Percentiles rank a stretch among this genome's conserved stretches.
These are phyloP conservation scores for Entomophthora muscae DNA, from an alignment of 371 early-diverging fungal genomes.

Conservation along the genomic window DNA sequence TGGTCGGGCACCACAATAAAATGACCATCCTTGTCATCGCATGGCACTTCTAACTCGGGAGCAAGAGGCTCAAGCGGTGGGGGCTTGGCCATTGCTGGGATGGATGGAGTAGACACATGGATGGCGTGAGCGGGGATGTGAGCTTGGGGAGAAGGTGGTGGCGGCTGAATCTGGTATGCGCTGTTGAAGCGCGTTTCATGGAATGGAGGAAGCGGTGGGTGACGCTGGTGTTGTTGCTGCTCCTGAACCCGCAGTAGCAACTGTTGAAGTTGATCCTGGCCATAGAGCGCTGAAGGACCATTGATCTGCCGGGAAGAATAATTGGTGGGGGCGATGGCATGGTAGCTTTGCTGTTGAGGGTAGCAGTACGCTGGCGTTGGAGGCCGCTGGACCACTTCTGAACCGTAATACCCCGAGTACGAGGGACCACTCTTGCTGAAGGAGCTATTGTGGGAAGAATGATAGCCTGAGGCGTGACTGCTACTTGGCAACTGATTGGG, in stretches of 20 bases:
- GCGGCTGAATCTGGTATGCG: background rate
- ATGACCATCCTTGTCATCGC: conserved; percentile 88
- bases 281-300: background rate
- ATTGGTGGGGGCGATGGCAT: background rate
- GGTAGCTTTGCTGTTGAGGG: background rate
- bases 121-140: background rate
- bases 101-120: background rate
- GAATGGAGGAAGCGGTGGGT: background rate
- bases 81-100: background rate
- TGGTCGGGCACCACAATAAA: conserved; percentile 58
- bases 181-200: background rate
- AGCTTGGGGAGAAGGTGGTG: background rate
- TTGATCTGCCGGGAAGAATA: background rate
- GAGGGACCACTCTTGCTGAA: background rate
- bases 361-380: background rate
- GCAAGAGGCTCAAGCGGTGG: background rate
- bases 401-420: background rate
- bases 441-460: background rate
- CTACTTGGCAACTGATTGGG: background rate
- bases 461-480: background rate
- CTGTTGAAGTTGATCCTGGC: background rate
- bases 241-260: background rate
- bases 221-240: background rate
- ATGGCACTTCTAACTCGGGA: conserved; percentile 11
- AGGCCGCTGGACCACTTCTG: background rate